phyloP scores from a whole-genome alignment of 169 alveolate genomes.

The Cryptosporidium meleagridis region DNA sequence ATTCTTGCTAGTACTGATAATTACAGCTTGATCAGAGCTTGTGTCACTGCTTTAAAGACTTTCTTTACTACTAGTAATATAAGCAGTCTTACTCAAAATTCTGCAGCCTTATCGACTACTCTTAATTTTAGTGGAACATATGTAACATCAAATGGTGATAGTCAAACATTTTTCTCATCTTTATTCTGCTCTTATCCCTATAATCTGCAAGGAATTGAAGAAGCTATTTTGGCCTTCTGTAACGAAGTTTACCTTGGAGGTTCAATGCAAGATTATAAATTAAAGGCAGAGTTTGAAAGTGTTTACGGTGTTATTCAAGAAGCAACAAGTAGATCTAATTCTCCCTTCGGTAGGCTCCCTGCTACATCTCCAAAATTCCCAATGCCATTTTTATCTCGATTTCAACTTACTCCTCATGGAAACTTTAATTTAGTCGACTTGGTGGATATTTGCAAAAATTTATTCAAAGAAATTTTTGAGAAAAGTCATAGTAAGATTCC shows the following conservation, averaged over 20 bases:
- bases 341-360: conserved; percentile 22
- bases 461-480: neutral
- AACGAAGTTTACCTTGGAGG: neutral
- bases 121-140: neutral
- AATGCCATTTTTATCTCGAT: neutral
- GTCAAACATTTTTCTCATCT: neutral
- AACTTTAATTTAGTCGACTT: too few species aligned
- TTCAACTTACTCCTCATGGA: neutral
- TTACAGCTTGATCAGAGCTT: neutral
- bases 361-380: neutral
- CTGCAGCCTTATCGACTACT: neutral
- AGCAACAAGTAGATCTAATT: neutral
- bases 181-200: neutral
- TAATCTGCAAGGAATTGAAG: neutral
- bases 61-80: neutral
- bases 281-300: neutral
- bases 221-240: conserved; percentile 11
- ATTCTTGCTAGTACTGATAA: neutral
- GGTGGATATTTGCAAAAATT: neutral
- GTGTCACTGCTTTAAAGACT: neutral
- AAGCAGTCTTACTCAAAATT: neutral
- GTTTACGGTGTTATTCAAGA: neutral
- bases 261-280: neutral
- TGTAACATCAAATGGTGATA: neutral
- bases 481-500: neutral